These are phyloP conservation scores for Russula olivacea DNA, from an alignment of 768 basidiomycete species.

Conservation along the genomic window DNA sequence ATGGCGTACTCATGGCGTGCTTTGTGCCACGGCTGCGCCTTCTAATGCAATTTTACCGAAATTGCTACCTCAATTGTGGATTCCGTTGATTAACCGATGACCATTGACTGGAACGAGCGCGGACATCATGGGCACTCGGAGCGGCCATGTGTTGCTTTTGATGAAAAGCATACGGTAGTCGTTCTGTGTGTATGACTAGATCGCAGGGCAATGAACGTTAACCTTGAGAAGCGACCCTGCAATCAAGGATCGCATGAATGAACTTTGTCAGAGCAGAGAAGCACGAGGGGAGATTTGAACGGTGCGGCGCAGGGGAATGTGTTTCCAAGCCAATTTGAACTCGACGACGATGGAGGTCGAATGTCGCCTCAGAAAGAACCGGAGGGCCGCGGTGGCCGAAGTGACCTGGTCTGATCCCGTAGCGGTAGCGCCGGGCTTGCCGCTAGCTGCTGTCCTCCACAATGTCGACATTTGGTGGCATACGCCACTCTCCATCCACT, in stretches of 20 bases:
- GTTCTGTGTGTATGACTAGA: not conserved
- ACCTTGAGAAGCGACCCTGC: not conserved
- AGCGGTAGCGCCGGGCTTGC: not conserved
- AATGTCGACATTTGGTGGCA: constrained; percentile 32
- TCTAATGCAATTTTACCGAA: constrained; percentile 7
- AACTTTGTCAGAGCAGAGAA: no score
- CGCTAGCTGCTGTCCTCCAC: constrained; percentile 4
- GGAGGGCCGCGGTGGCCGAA: not conserved
- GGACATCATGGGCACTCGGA: not conserved
- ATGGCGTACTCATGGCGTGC: not conserved
- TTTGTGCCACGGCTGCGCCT: not conserved
- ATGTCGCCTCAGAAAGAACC: not conserved
- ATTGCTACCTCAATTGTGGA: not conserved
- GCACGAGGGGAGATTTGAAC: not conserved
- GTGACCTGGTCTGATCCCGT: not conserved
- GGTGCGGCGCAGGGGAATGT: not conserved
- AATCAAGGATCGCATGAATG: no score
- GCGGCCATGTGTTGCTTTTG: not conserved
- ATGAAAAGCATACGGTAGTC: not conserved
- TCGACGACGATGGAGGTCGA: not conserved
- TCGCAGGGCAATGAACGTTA: not conserved
- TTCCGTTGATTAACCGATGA: constrained; percentile 3
- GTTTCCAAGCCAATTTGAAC: not conserved
- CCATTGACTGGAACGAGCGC: not conserved
- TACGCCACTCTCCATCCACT: constrained; percentile 38